Evolutionary conservation across 2,329 filamentous ascomycete species (phyloP), one percentile per base, ranked within the genome.

Genomic region (Thielaviopsis ethacetica): DNA sequence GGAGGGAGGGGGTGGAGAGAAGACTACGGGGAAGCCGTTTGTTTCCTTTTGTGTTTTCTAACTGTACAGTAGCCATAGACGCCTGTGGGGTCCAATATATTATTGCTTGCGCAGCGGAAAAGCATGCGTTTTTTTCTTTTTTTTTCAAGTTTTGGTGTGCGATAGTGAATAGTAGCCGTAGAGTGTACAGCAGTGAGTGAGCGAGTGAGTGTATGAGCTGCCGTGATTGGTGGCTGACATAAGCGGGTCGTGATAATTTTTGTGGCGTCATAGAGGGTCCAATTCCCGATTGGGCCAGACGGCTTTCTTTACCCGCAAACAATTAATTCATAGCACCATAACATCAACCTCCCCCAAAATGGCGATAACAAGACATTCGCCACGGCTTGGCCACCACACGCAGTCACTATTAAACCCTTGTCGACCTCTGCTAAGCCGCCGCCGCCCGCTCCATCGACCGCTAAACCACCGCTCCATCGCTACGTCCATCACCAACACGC

Each of bases 11-110:
- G 13, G 41, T 12, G 12, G 34, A 22, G 21, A 51, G 57, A 51
- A 55, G 41, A 49, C 21, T 49, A 49, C 44, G 10, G 17, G 15
- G 38, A 49, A 41, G 52, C 50, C 27, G 54, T 52, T 56, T 61
- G n/a, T n/a, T n/a, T n/a, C n/a, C 27, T 34, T 61, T 58, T 57
- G 56, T 53, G 38, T 53, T 61, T 53, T 61, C 54, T 54, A 53
- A 59, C 47, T 61, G 60, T 61, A 61, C 26, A 61, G 60, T 61
- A 61, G 57, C 44, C 52, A 59, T 61, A 61, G 60, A 59, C 53
- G 53, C 38, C 47, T 57, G 21, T 57, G 47, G 22, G 24, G 41
- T 49, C 27, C n/a, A 30, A 30, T 50, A 34, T 57, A 26, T 49
- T 57, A n/a, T 57, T 21, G 50, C 26, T 24, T 54, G 19, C 53